phyloP scores from a whole-genome alignment of 176 grass and related monocot species.

The Themeda triandra region DNA sequence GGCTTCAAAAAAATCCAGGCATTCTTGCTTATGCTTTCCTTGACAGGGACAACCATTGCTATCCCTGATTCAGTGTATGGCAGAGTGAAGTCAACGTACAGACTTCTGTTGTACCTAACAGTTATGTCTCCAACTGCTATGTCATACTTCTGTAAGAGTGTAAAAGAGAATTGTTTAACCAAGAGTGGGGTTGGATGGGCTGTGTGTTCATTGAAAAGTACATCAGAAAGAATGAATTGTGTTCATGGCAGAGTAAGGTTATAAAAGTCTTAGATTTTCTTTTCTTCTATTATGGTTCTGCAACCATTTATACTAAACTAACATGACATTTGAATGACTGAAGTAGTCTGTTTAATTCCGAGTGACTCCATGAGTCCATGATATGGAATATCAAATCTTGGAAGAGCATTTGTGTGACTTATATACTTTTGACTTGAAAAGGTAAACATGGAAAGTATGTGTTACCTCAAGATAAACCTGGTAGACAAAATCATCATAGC shows the following conservation, averaged over 20 bases:
- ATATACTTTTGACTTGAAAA: neutral
- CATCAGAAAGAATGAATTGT: neutral
- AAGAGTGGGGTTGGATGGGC: neutral
- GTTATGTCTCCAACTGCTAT: constrained; percentile 48
- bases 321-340: neutral
- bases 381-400: neutral
- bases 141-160: constrained; percentile 29
- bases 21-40: no score
- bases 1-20: no score
- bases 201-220: neutral
- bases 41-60: constrained; percentile 59
- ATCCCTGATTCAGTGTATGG: constrained; percentile 46
- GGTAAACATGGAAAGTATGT: neutral
- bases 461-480: constrained; percentile 31
- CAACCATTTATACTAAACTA: neutral
- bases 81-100: constrained; percentile 44
- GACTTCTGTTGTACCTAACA: constrained; percentile 42
- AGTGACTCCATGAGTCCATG: neutral
- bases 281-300: neutral
- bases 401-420: neutral
- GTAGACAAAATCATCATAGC: constrained; percentile 25
- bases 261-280: no score
- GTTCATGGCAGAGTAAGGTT: neutral
- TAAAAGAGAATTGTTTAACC: neutral
- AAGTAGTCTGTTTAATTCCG: neutral